Evolutionary conservation across 2,329 filamentous ascomycete species (phyloP).

Genomic region (Intubia oerlemansii): DNA sequence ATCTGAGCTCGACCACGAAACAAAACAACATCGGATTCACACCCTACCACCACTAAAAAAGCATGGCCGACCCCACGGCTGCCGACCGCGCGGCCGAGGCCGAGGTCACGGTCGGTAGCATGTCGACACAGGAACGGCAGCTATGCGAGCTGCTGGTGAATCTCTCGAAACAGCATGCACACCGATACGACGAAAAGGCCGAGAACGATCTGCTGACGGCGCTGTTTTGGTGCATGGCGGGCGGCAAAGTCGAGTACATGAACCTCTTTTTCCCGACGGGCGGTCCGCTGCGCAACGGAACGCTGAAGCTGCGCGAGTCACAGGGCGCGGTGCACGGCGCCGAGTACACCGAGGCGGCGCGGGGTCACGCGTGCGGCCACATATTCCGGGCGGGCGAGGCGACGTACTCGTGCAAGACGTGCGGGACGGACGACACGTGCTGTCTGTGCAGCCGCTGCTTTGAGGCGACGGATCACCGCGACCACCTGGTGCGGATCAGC

Average conservation of each 20-base stretch:
- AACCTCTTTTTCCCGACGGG: slow-evolving; percentile 56
- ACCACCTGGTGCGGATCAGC: slow-evolving; percentile 72
- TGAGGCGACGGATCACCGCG: slow-evolving; percentile 83
- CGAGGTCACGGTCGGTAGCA: too few relatives aligned
- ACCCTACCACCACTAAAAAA: too few relatives aligned
- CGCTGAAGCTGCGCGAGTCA: slow-evolving; percentile 62
- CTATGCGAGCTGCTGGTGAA: slow-evolving; percentile 67
- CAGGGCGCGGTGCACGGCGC: slow-evolving; percentile 87
- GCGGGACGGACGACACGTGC: slow-evolving; percentile 85
- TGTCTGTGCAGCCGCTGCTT: slow-evolving; percentile 89
- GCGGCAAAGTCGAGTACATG: slow-evolving; percentile 52
- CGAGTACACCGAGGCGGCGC: slow-evolving; percentile 80
- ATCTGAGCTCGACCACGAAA: too few relatives aligned
- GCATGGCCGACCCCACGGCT: too few relatives aligned
- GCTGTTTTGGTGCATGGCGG: slow-evolving; percentile 75
- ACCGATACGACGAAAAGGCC: slow-evolving; percentile 55
- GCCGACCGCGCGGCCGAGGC: too few relatives aligned
- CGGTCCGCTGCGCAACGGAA: slow-evolving; percentile 36
- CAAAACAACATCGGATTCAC: too few relatives aligned
- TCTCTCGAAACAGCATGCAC: slow-evolving; percentile 50
- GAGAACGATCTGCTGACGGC: slow-evolving; percentile 50
- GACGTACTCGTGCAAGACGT: slow-evolving; percentile 85
- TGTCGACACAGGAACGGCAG: slow-evolving; percentile 53
- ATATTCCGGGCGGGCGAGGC: slow-evolving; percentile 92
- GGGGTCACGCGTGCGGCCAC: slow-evolving; percentile 87